Conservation (phyloP, 179 eudicot species). For the Vitellaria paradoxa region DNA sequence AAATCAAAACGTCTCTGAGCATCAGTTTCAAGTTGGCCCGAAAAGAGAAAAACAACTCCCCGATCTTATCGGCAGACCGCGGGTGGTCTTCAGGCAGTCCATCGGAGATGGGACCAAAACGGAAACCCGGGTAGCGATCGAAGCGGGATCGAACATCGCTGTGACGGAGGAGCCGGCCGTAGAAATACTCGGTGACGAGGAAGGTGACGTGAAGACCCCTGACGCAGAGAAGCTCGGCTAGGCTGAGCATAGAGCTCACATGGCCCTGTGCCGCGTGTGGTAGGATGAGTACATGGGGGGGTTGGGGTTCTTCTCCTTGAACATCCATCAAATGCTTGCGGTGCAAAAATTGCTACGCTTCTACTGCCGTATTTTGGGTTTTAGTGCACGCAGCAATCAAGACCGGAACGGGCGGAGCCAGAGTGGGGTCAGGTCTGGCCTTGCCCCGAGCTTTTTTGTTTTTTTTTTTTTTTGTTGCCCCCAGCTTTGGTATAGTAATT, state of each 20-base stretch:
- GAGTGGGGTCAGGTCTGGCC: too few species aligned
- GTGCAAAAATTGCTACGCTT: too few species aligned
- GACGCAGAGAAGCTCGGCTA: slow-evolving; percentile 20
- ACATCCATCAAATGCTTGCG: too few species aligned
- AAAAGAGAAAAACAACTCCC: slow-evolving; percentile 8
- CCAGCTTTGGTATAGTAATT: too few species aligned
- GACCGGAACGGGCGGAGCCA: too few species aligned
- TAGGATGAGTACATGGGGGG: slow-evolving; percentile 18
- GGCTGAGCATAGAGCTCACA: slow-evolving; percentile 14
- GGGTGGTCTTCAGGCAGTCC: slow-evolving; percentile 19
- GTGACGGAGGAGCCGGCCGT: slow-evolving; percentile 14
- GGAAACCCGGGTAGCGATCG: background rate
- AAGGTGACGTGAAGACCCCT: slow-evolving; percentile 14
- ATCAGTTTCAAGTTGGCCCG: background rate
- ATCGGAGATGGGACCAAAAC: slow-evolving; percentile 7
- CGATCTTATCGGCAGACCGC: background rate
- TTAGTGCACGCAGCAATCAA: too few species aligned
- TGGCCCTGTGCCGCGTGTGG: slow-evolving; percentile 19
- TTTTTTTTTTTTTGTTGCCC: too few species aligned
- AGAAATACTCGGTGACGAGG: slow-evolving; percentile 15
- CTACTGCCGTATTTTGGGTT: too few species aligned
- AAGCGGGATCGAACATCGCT: slow-evolving; percentile 16
- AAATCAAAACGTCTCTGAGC: background rate
- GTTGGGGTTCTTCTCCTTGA: background rate
- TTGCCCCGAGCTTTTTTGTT: too few species aligned